These are phyloP conservation scores for Atkinsonella hypoxylon DNA, from an alignment of 2,329 filamentous ascomycete species.

Conservation along the genomic window DNA sequence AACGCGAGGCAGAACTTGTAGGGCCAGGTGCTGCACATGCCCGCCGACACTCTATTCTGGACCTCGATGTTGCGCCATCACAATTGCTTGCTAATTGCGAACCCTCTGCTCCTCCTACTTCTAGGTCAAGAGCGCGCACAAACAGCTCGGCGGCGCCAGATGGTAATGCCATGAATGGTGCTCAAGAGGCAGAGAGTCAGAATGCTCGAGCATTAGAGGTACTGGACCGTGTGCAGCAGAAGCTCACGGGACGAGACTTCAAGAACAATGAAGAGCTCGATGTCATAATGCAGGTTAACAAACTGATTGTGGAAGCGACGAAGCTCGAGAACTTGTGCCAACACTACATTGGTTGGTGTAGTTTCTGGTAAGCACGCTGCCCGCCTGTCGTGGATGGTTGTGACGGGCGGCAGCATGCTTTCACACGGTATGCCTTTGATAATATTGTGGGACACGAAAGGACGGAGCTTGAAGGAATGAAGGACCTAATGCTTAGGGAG, in stretches of 20 bases:
- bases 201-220: conserved; percentile 91
- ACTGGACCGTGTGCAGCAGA: conserved; percentile 82
- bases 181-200: conserved; percentile 60
- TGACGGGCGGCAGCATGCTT: background rate
- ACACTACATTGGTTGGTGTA: conserved; percentile 98
- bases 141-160: conserved; percentile 40
- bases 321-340: conserved; percentile 96
- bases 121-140: conserved; percentile 43
- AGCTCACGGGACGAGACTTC: conserved; percentile 89
- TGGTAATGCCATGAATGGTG: conserved; percentile 24
- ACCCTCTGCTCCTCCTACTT: conserved; percentile 33
- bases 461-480: conserved; percentile 3
- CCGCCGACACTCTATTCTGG: conserved; percentile 58
- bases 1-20: conserved; percentile 42
- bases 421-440: background rate
- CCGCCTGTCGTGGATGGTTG: background rate
- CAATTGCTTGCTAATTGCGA: conserved; percentile 39
- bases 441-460: background rate
- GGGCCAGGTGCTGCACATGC: conserved; percentile 37
- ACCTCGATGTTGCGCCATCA: conserved; percentile 46
- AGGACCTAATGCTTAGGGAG: background rate
- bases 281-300: conserved; percentile 82
- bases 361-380: conserved; percentile 62
- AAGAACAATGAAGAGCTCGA: conserved; percentile 74
- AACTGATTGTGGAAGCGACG: conserved; percentile 87